Evolutionary conservation across 2,329 filamentous ascomycete species (phyloP), one percentile per base, ranked within the genome.

Genomic region (Sporothrix brunneoviolacea): DNA sequence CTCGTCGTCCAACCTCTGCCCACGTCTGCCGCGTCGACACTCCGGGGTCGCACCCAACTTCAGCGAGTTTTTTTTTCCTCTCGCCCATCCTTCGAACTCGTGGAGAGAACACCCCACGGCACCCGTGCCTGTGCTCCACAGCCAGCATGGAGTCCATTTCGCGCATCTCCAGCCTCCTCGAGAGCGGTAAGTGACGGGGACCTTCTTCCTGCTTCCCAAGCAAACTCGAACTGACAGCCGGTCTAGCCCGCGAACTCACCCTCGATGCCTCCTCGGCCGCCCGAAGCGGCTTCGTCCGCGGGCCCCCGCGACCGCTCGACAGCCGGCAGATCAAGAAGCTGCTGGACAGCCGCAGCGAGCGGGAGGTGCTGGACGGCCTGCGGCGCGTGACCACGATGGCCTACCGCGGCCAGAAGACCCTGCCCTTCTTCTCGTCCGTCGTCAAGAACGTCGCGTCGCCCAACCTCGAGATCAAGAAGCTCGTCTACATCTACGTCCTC

Each of bases 141-240:
- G n/a, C n/a, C n/a, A n/a, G 19, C 45, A 98, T 98, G 93, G 93
- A 98, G 79, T 95, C 91, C 19, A 90, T 97, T 65, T 90, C 91
- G 57, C 82, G 88, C 63, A 94, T 98, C 69, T 95, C 91, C 60
- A 88, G 83, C 66, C 81, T 97, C 71, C 84, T 98, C 68, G 93
- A 97, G 75, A 93, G 87, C 70, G 90, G 91, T 95, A 77, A 63
- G 79, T 57, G n/a, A n/a, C n/a, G n/a, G n/a, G n/a, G n/a, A n/a
- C n/a, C n/a, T n/a, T n/a, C n/a, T n/a, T n/a, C n/a, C n/a, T n/a
- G n/a, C n/a, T n/a, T n/a, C n/a, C n/a, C n/a, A n/a, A n/a, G n/a
- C n/a, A n/a, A n/a, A n/a, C n/a, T n/a, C n/a, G n/a, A n/a, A n/a
- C n/a, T n/a, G n/a, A n/a, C n/a, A n/a, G n/a, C n/a, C 35, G 1